phyloP scores from a whole-genome alignment of 345 rosid genomes.

The Barbarea vulgaris region DNA sequence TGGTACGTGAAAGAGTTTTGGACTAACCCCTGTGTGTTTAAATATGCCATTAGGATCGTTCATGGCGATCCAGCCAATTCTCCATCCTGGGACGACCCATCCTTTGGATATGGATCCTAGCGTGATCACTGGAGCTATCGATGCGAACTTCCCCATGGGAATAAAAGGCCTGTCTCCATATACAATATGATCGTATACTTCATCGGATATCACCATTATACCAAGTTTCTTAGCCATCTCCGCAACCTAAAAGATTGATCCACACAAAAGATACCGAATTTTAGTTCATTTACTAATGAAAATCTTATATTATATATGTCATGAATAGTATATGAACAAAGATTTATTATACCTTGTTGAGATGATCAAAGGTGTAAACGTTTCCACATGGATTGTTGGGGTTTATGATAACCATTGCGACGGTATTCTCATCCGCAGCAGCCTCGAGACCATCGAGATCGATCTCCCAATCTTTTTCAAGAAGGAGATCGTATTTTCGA shows the following conservation, averaged over 20 bases:
- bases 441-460: constrained; percentile 62
- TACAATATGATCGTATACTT: constrained; percentile 46
- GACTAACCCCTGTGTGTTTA: constrained; percentile 41
- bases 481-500: constrained; percentile 69
- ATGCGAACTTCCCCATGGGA: constrained; percentile 54
- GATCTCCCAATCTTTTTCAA: constrained; percentile 67
- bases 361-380: constrained; percentile 59
- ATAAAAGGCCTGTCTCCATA: constrained; percentile 53
- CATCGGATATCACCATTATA: constrained; percentile 56
- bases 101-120: constrained; percentile 65
- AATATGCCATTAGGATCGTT: constrained; percentile 46
- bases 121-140: constrained; percentile 52
- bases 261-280: no score
- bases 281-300: neutral
- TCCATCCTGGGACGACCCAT: constrained; percentile 62
- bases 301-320: neutral
- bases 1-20: no score
- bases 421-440: constrained; percentile 65
- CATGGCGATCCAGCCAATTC: constrained; percentile 55
- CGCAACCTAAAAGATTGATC: constrained; percentile 43
- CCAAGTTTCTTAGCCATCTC: constrained; percentile 54
- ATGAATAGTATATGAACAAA: no score
- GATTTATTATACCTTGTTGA: constrained; percentile 47
- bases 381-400: constrained; percentile 73
- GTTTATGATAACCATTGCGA: constrained; percentile 64